A percentile compares a stretch with the other conserved stretches of the same genome.
Conservation (phyloP, 495 filamentous ascomycete genomes). For the Lepidopterella palustris region DNA sequence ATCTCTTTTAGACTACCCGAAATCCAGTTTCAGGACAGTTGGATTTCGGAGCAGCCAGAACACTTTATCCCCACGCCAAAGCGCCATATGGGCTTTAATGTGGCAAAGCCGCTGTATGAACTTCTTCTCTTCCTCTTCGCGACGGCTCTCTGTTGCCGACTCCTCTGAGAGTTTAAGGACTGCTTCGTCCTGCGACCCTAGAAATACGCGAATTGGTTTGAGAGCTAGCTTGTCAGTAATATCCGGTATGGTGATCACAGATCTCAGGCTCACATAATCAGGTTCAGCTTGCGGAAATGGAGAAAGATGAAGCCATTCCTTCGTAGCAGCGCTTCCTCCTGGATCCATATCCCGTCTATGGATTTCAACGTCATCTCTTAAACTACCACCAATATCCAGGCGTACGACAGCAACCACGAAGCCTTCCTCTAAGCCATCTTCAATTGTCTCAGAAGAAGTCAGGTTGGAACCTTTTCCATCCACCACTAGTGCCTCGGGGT, state of each 20-base stretch:
- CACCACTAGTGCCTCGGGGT: slow-evolving; percentile 75
- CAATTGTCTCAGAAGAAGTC: slow-evolving; percentile 34
- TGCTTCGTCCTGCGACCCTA: too few species aligned
- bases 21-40: slow-evolving; percentile 70
- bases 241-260: too few species aligned
- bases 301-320: slow-evolving; percentile 46
- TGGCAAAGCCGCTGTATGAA: slow-evolving; percentile 69
- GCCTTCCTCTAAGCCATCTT: slow-evolving; percentile 56
- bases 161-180: slow-evolving; percentile 24
- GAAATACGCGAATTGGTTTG: too few species aligned
- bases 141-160: slow-evolving; percentile 24
- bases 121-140: slow-evolving; percentile 65
- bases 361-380: slow-evolving; percentile 67
- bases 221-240: too few species aligned
- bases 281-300: slow-evolving; percentile 24
- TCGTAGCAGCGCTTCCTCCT: slow-evolving; percentile 52
- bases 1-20: too few species aligned
- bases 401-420: slow-evolving; percentile 74
- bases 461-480: slow-evolving; percentile 55
- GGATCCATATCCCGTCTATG: slow-evolving; percentile 77
- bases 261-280: too few species aligned
- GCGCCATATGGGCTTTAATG: slow-evolving; percentile 57
- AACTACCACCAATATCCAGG: slow-evolving; percentile 45
- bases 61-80: slow-evolving; percentile 73
- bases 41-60: slow-evolving; percentile 81